Base-by-base conservation (phyloP, 2,329 filamentous ascomycete species). In the Nigrograna mackinnonii region DNA sequence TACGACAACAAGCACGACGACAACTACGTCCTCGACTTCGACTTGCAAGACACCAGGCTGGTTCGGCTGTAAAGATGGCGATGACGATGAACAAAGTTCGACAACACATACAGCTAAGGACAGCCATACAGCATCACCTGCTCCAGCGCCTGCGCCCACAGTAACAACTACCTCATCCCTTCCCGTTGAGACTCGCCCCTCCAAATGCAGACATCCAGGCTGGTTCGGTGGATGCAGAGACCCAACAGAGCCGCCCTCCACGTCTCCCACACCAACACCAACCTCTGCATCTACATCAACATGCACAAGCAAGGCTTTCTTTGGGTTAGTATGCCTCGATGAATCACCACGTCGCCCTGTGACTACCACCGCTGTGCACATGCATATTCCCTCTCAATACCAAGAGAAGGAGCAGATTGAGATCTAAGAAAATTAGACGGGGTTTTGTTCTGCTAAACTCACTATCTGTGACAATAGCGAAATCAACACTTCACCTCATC, bases 31-130 rank as follows among this genome's bases (percentile, higher is more conserved):
- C 0, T 58, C 60, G 3, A 64, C 59, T 3, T 63, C 60, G 0
- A 77, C 70, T 62, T 44, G 79, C 74, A n/a, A 71, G 39, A 71
- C 68, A 2, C 82, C 81, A 2, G 83, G 83, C 2, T 86, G 83
- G 79, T 86, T 86, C 55, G 83, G 83, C 12, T 85, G 82, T 64
- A 80, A 83, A 20, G 83, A 72, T 37, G 70, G 65, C 28, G 55
- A 64, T 42, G 2, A 39, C 45, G 13, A 56, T 44, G 0, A 18
- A 22, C 39, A 3, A n/a, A n/a, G n/a, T n/a, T 41, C 33, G 13
- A 49, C 37, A 5, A 30, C 41, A 4, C 16, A 37, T 12, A 47
- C 49, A 6, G 46, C 49, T 16, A 78, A 44, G 13, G 7, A 20
- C 17, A 13, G 13, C 16, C 31, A 33, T 17, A 9, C 31, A 9